Base-by-base conservation (phyloP, 1,284 basidiomycete species). In the Golubevia pallescens region DNA sequence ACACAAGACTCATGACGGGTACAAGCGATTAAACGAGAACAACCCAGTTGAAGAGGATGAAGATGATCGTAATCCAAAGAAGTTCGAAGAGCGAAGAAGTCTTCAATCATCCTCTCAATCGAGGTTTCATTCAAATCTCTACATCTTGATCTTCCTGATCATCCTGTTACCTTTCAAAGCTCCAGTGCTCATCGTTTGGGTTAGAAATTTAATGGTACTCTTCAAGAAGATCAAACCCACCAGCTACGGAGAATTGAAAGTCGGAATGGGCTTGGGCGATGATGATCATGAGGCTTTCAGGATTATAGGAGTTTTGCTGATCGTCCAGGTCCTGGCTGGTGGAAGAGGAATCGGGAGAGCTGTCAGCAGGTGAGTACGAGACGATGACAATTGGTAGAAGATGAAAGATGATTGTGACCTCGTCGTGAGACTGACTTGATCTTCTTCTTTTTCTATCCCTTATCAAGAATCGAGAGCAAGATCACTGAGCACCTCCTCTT, bases 181-280 rank as follows among this genome's bases (percentile, higher is more conserved):
- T 5, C 79, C 81, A 53, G 73, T 75, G 52, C 65, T 85, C 13
- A 61, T 84, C 6, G 77, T 81, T 1, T 85, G 81, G 81, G 75
- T 71, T 0, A 76, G 82, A 56, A 85, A 85, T 57, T 54, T 82
- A 14, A 28, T 69, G 3, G 68, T 70, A 16, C 62, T 78, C 63
- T 19, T 48, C 42, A 48, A 10, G 42, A 48, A 48, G 42, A 48
- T 48, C 42, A 48, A 48, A 48, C 42, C 42, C 10, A 48, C 8
- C 8, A 48, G 16, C 16, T 48, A 48, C 42, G 42, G 13, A 16
- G 75, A 71, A 28, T 69, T 32, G 66, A 48, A 8, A 68, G 69
- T 8, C 68, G 72, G 16, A 63, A 66, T 32, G 71, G 42, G 42
- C 16, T 16, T 48, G 42, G 42, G 42, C 8, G 42, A 16, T 48